These are phyloP conservation scores for Torulaspora gathmanii DNA, from an alignment of 805 yeast species.

Conservation along the genomic window DNA sequence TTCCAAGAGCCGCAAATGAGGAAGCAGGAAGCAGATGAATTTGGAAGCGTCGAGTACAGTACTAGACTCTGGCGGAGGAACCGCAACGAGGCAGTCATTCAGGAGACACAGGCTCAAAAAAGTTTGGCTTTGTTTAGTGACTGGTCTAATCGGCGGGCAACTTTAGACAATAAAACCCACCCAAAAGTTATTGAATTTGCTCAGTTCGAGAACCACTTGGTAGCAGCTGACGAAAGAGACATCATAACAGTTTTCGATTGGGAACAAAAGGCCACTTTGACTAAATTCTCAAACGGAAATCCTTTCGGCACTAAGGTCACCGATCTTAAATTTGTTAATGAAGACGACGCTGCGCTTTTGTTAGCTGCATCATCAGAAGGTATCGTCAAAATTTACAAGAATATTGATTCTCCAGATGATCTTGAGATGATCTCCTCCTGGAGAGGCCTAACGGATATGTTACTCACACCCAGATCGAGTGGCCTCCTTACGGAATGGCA, in stretches of 20 bases:
- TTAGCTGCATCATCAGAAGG: conserved; percentile 93
- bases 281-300: conserved; percentile 75
- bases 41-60: conserved; percentile 82
- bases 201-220: conserved; percentile 82
- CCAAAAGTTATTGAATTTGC: conserved; percentile 77
- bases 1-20: conserved; percentile 96
- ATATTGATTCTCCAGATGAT: conserved; percentile 54
- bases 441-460: conserved; percentile 86
- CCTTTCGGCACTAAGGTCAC: conserved; percentile 86
- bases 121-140: conserved; percentile 75
- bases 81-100: conserved; percentile 80
- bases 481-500: conserved; percentile 95
- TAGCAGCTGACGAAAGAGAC: conserved; percentile 79
- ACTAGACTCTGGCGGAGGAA: conserved; percentile 83
- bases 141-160: conserved; percentile 64
- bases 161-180: conserved; percentile 68
- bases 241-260: conserved; percentile 86
- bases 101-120: conserved; percentile 87
- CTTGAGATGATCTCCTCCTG: conserved; percentile 76
- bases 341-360: conserved; percentile 82
- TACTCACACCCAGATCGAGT: conserved; percentile 72
- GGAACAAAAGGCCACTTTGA: conserved; percentile 53
- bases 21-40: conserved; percentile 78
- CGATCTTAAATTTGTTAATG: conserved; percentile 80
- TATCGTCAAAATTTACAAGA: conserved; percentile 77